phyloP scores from a whole-genome alignment of 1,139 yeast genomes.

The Pneumocystis jirovecii region DNA sequence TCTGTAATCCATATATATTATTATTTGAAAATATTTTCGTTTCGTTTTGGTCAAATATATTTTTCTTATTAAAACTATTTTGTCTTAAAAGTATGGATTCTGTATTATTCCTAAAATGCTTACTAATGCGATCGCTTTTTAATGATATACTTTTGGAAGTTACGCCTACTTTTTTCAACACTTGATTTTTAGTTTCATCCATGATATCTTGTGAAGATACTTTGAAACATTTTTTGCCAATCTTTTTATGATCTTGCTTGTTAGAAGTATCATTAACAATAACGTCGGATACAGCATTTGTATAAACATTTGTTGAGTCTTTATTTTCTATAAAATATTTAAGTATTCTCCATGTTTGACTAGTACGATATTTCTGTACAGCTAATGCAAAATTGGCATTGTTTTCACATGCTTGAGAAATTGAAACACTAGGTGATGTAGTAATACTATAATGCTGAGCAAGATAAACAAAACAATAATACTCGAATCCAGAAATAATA shows the following conservation, averaged over 20 bases:
- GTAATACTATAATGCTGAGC: conserved; percentile 8
- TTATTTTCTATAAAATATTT: background rate
- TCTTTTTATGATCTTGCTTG: background rate
- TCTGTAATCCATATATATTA: background rate
- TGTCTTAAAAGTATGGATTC: background rate
- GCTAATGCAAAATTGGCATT: conserved; percentile 47
- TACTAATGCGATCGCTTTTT: background rate
- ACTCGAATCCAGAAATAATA: background rate
- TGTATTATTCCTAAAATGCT: background rate
- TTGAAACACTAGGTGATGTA: conserved; percentile 33
- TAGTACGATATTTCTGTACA: conserved; percentile 39
- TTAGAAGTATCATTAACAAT: background rate
- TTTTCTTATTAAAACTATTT: background rate
- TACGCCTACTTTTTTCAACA: background rate
- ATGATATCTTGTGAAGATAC: background rate
- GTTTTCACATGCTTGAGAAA: conserved; percentile 37
- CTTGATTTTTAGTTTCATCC: background rate
- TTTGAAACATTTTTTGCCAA: background rate
- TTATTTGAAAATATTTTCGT: background rate
- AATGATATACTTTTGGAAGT: background rate
- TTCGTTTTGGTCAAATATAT: background rate
- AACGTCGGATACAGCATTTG: background rate
- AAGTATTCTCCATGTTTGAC: conserved; percentile 58
- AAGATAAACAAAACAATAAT: background rate
- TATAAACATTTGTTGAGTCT: background rate